These are phyloP conservation scores for Coemansia sp. DNA, from an alignment of 192 early-diverging fungal genomes.

Conservation along the genomic window DNA sequence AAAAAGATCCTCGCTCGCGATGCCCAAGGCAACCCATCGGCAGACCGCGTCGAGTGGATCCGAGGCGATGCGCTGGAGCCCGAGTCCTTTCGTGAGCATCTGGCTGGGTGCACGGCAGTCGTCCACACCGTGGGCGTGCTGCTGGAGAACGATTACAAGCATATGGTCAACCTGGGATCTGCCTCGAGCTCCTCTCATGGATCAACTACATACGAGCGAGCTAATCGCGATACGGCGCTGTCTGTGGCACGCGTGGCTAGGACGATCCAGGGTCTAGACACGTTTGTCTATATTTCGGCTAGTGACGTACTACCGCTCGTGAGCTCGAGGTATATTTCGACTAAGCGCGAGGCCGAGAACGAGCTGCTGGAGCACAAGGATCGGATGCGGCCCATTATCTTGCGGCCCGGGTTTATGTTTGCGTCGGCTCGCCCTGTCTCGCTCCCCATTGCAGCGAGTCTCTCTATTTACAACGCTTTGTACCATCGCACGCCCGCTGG, in stretches of 20 bases:
- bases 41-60: conserved; percentile 56
- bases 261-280: conserved; percentile 44
- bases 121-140: conserved; percentile 73
- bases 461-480: conserved; percentile 49
- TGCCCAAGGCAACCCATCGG: not conserved
- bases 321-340: conserved; percentile 64
- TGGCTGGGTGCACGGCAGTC: conserved; percentile 60
- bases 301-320: conserved; percentile 62
- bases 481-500: conserved; percentile 37
- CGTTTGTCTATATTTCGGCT: conserved; percentile 71
- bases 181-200: conserved; percentile 4
- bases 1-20: not conserved
- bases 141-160: conserved; percentile 69
- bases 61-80: conserved; percentile 64
- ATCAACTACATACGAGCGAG: conserved; percentile 59
- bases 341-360: conserved; percentile 70
- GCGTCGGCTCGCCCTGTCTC: conserved; percentile 58
- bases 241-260: conserved; percentile 57
- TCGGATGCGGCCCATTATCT: conserved; percentile 53
- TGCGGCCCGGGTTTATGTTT: conserved; percentile 67
- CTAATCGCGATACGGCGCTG: conserved; percentile 72
- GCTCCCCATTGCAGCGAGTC: conserved; percentile 57
- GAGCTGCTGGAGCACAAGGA: conserved; percentile 51
- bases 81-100: conserved; percentile 54
- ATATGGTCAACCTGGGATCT: conserved; percentile 44